These are phyloP conservation scores for Cercospora berteroae DNA, from an alignment of 2,329 filamentous ascomycete genomes.

Conservation along the genomic window DNA sequence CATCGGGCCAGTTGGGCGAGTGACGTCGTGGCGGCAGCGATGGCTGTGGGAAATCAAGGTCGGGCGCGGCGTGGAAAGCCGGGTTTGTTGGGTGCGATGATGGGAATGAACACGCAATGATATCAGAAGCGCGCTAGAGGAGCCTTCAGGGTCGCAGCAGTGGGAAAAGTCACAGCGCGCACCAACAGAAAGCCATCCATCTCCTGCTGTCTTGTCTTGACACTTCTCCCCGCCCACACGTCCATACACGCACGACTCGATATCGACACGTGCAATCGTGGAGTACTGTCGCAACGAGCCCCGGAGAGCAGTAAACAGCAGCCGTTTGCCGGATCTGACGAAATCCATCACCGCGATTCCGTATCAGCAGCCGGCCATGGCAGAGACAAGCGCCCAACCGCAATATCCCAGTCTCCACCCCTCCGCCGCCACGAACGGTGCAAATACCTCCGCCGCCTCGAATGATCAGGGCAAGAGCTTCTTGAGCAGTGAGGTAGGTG, in stretches of 20 bases:
- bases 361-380: constrained; percentile 19
- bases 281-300: not conserved
- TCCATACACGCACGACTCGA: not conserved
- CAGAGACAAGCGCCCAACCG: constrained; percentile 29
- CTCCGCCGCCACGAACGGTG: constrained; percentile 22
- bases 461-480: constrained; percentile 39
- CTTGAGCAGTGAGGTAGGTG: constrained; percentile 44
- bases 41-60: not conserved
- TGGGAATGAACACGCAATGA: not conserved
- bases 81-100: not conserved
- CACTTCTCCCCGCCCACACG: not conserved
- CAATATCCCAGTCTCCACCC: constrained; percentile 39
- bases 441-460: not conserved
- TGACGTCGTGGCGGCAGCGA: constrained; percentile 4
- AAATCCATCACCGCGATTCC: constrained; percentile 2
- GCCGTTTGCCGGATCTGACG: not conserved
- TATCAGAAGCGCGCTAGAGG: not conserved
- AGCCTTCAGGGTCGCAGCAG: not conserved
- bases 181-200: not conserved
- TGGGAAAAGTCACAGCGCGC: not conserved
- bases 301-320: not conserved
- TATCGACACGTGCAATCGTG: not conserved
- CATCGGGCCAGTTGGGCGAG: not conserved
- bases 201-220: not conserved
- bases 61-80: not conserved